Percentiles rank a stretch among this genome's conserved stretches.
These are phyloP conservation scores for Trametes coccinea DNA, from an alignment of 768 basidiomycete species.

Conservation along the genomic window DNA sequence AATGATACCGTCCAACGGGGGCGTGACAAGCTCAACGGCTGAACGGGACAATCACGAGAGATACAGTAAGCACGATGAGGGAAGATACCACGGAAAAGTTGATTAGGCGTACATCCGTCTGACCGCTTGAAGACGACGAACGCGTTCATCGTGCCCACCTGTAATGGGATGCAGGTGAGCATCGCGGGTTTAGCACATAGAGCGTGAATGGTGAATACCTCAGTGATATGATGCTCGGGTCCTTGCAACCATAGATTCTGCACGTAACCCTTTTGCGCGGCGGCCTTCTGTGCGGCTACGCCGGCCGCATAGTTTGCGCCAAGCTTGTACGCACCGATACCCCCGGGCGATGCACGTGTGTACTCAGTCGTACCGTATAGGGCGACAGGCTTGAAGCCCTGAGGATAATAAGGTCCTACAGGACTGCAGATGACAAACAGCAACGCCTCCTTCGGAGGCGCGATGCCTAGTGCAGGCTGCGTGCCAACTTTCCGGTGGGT, in stretches of 20 bases:
- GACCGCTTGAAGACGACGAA: constrained; percentile 77
- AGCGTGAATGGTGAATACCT: constrained; percentile 30
- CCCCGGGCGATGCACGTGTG: constrained; percentile 50
- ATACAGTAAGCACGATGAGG: not conserved
- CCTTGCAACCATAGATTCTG: constrained; percentile 93
- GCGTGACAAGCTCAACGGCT: constrained; percentile 63
- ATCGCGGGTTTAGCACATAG: not conserved
- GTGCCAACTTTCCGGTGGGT: constrained; percentile 68
- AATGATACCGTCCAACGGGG: constrained; percentile 64
- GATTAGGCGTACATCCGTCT: constrained; percentile 53
- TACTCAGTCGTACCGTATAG: constrained; percentile 64
- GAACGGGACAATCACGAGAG: not conserved
- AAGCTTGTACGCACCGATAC: constrained; percentile 86
- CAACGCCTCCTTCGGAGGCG: constrained; percentile 56
- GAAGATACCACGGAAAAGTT: not conserved
- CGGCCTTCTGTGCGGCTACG: constrained; percentile 80
- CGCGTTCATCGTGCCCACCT: constrained; percentile 91
- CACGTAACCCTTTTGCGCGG: constrained; percentile 73
- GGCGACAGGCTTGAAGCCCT: constrained; percentile 91
- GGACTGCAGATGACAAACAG: constrained; percentile 65
- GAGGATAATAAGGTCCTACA: constrained; percentile 78
- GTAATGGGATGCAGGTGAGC: not conserved
- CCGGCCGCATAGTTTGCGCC: constrained; percentile 90
- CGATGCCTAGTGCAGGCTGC: constrained; percentile 51
- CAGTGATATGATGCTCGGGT: constrained; percentile 50